A percentile compares a stretch with the other conserved stretches of the same genome.
Conservation (phyloP, 495 filamentous ascomycete species). For the Penicillium canescens region DNA sequence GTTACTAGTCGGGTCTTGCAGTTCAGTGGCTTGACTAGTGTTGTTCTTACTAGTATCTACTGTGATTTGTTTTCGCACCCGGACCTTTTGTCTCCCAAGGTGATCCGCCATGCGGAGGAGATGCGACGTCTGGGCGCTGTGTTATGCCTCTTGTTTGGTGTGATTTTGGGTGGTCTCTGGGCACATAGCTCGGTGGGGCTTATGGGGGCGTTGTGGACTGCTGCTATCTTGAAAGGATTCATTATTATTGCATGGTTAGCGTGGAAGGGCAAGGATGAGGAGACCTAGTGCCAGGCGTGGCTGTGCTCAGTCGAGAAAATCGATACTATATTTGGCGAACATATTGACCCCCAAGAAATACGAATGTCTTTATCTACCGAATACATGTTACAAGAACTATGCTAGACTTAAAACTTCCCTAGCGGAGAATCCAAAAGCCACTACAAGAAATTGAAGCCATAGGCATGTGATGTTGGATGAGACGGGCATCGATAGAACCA, state of each 20-base stretch:
- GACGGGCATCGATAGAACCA: no score
- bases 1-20: constrained; percentile 65
- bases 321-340: no score
- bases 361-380: no score
- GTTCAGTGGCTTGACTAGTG: constrained; percentile 62
- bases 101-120: constrained; percentile 53
- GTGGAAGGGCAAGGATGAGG: constrained; percentile 38
- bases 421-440: no score
- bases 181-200: constrained; percentile 57
- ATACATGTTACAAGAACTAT: no score
- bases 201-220: constrained; percentile 64
- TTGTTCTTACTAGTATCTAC: constrained; percentile 71
- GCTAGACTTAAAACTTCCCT: no score
- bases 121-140: constrained; percentile 60
- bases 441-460: no score
- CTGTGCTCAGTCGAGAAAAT: no score
- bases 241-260: constrained; percentile 56
- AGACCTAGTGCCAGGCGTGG: not conserved
- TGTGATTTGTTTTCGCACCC: constrained; percentile 69
- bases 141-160: constrained; percentile 57
- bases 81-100: constrained; percentile 44
- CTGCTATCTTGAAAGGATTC: constrained; percentile 52
- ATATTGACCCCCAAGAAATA: no score
- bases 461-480: no score
- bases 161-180: constrained; percentile 58